Conservation (phyloP, 2,329 filamentous ascomycete genomes). For the Anisogramma anomala region DNA sequence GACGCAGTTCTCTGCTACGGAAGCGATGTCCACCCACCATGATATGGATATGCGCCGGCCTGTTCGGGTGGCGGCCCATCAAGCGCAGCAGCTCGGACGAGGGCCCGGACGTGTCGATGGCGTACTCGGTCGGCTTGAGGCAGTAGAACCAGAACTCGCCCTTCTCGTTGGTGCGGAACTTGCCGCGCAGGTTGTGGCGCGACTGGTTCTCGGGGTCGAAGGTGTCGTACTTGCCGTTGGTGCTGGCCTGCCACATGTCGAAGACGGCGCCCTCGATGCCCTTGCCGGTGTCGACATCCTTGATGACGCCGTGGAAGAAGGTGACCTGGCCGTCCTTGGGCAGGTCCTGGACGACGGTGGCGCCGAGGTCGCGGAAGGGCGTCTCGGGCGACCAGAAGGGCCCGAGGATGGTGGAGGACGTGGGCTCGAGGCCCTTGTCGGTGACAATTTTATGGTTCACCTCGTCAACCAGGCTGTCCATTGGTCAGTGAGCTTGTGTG, state of each 20-base stretch:
- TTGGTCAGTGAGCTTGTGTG: background rate
- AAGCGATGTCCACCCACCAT: constrained; percentile 12
- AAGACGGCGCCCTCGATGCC: constrained; percentile 34
- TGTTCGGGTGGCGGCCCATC: constrained; percentile 18
- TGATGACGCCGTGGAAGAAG: constrained; percentile 40
- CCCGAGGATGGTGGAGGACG: constrained; percentile 53
- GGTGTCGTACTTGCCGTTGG: constrained; percentile 48
- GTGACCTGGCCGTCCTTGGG: constrained; percentile 30
- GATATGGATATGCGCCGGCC: constrained; percentile 20
- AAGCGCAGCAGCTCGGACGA: constrained; percentile 16
- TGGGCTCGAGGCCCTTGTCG: constrained; percentile 30
- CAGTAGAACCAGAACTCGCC: constrained; percentile 53
- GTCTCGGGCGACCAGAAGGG: constrained; percentile 56
- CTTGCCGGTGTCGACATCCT: constrained; percentile 16
- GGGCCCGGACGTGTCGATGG: constrained; percentile 43
- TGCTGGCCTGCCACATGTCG: constrained; percentile 52
- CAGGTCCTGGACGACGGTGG: constrained; percentile 36
- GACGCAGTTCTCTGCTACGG: background rate
- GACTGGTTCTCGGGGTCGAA: constrained; percentile 48
- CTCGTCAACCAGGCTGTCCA: constrained; percentile 43
- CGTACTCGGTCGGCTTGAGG: constrained; percentile 51
- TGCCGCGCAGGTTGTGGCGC: constrained; percentile 52
- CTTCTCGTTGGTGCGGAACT: constrained; percentile 50
- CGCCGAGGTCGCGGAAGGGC: constrained; percentile 43
- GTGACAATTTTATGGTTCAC: constrained; percentile 48